Conservation (phyloP, 2,329 filamentous ascomycete species). For the Phialophora macrospora region DNA sequence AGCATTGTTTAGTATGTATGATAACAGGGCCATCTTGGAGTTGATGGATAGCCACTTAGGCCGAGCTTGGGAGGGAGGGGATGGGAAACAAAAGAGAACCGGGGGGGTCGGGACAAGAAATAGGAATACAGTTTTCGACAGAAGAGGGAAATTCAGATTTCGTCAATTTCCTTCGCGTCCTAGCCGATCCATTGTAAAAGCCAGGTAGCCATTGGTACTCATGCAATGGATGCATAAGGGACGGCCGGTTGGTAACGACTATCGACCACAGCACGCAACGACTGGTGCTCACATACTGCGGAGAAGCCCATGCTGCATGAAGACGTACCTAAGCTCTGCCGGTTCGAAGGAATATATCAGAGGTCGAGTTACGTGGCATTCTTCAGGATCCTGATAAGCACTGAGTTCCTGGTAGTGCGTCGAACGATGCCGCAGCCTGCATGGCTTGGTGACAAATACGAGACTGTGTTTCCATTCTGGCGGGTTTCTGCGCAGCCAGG, state of each 20-base stretch:
- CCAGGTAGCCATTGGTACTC: background rate
- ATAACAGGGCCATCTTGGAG: constrained; percentile 24
- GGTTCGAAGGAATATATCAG: background rate
- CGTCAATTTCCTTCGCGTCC: background rate
- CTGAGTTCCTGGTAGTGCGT: background rate
- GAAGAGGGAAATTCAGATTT: background rate
- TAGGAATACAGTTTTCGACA: background rate
- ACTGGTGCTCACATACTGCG: constrained; percentile 9
- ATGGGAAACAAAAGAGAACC: background rate
- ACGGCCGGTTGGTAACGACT: background rate
- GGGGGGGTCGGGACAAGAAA: background rate
- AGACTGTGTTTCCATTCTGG: background rate
- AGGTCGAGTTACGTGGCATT: constrained; percentile 3
- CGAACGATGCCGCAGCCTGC: background rate
- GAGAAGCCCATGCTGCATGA: constrained; percentile 5
- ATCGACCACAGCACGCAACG: background rate
- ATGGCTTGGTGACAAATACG: constrained; percentile 4
- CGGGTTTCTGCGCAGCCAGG: background rate
- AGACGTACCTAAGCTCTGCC: background rate
- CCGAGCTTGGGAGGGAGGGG: background rate
- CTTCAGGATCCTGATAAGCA: background rate
- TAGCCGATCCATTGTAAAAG: background rate
- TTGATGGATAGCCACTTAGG: background rate
- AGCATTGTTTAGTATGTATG: constrained; percentile 13
- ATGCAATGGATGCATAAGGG: background rate